Evolutionary conservation across 306 rosid genomes (phyloP).

Genomic region (Fagus sylvatica): DNA sequence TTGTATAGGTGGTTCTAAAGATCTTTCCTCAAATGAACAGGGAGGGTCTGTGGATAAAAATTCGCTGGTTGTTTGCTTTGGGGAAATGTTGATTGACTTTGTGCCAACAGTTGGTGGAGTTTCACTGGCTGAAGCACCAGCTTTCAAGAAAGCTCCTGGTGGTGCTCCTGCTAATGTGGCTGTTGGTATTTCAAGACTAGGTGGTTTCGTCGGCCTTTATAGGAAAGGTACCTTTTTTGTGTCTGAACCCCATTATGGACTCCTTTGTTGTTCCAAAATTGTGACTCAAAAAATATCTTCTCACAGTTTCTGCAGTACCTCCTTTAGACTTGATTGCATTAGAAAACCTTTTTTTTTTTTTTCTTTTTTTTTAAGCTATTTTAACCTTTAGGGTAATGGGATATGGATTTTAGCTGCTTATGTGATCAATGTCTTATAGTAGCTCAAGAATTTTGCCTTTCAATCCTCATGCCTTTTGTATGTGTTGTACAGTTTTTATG

Average conservation of each 20-base stretch:
- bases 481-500: neutral
- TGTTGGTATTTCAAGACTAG: constrained; percentile 77
- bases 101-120: constrained; percentile 88
- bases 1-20: constrained; percentile 38
- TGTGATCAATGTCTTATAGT: neutral
- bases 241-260: neutral
- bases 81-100: constrained; percentile 84
- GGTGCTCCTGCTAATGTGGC: constrained; percentile 99
- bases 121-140: constrained; percentile 89
- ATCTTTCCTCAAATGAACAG: constrained; percentile 13
- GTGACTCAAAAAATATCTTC: constrained; percentile 3
- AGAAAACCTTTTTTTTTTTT: neutral
- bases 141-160: constrained; percentile 90
- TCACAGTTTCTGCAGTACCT: neutral
- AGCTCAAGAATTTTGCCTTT: neutral
- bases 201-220: constrained; percentile 79
- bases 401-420: neutral
- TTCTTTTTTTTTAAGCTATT: neutral
- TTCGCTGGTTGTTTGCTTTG: constrained; percentile 74
- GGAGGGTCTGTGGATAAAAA: constrained; percentile 31
- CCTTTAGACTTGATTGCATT: neutral
- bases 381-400: neutral
- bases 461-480: neutral
- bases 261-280: neutral
- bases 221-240: constrained; percentile 64